These are phyloP conservation scores for Trametes cinnabarina DNA, from an alignment of 768 basidiomycete species.

Conservation along the genomic window DNA sequence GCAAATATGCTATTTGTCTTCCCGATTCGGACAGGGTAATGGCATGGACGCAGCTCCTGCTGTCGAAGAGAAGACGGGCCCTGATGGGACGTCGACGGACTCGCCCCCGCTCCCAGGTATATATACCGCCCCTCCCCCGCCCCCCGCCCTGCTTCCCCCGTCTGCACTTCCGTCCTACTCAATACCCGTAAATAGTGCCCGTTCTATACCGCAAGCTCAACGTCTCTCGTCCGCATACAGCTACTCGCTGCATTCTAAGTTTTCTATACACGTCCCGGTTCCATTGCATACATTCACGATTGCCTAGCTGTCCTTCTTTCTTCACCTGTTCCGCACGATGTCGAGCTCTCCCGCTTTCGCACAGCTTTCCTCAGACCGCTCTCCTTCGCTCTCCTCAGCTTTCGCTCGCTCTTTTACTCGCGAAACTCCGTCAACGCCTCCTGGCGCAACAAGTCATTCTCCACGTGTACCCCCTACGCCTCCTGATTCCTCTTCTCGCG, in stretches of 20 bases:
- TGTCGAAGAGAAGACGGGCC: constrained; percentile 20
- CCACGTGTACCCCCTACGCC: constrained; percentile 14
- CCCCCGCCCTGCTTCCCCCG: constrained; percentile 12
- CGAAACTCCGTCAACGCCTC: constrained; percentile 16
- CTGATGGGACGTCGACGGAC: constrained; percentile 20
- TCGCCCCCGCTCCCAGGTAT: constrained; percentile 15
- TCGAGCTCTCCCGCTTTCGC: constrained; percentile 11
- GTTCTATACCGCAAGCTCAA: background rate
- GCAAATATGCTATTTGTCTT: constrained; percentile 6
- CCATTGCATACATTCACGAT: background rate
- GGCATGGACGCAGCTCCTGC: constrained; percentile 16
- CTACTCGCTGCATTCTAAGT: constrained; percentile 21
- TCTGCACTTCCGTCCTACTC: constrained; percentile 10
- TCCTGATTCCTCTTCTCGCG: constrained; percentile 14
- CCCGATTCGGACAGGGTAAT: constrained; percentile 13
- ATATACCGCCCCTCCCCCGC: constrained; percentile 15
- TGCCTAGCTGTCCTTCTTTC: background rate
- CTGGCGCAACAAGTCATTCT: background rate
- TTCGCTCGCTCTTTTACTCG: constrained; percentile 9
- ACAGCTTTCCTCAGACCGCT: constrained; percentile 14
- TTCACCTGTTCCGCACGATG: constrained; percentile 1
- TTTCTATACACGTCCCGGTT: background rate
- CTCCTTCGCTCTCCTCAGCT: constrained; percentile 16
- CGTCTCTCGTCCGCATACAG: constrained; percentile 12
- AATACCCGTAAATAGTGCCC: constrained; percentile 5